A percentile compares a stretch with the other conserved stretches of the same genome.
Evolutionary conservation across 148 eudicot genomes (phyloP).

Genomic region (Linanthus parryae): DNA sequence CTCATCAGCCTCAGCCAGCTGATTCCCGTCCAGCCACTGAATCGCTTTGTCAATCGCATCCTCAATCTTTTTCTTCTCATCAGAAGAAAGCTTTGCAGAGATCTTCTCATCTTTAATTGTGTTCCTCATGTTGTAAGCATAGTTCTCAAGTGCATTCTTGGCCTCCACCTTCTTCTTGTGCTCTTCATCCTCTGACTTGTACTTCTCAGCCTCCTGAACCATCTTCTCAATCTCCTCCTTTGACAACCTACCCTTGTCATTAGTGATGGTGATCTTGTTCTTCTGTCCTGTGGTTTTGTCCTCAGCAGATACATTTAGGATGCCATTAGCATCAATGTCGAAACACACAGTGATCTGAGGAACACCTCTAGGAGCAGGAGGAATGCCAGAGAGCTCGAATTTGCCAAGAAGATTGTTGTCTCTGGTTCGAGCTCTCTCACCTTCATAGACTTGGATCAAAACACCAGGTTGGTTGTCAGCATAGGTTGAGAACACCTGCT

Average conservation of each 20-base stretch:
- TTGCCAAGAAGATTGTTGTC: constrained; percentile 38
- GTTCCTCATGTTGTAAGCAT: constrained; percentile 44
- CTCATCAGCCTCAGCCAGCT: constrained; percentile 40
- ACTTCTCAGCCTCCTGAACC: constrained; percentile 50
- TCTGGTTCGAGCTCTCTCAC: constrained; percentile 41
- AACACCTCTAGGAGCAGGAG: constrained; percentile 44
- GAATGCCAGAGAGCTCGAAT: constrained; percentile 39
- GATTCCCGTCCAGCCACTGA: constrained; percentile 45
- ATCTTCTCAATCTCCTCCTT: constrained; percentile 47
- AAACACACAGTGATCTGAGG: constrained; percentile 42
- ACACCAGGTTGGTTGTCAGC: constrained; percentile 47
- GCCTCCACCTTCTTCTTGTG: constrained; percentile 46
- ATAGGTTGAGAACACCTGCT: constrained; percentile 36
- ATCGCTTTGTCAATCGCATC: constrained; percentile 33
- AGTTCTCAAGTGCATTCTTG: constrained; percentile 37
- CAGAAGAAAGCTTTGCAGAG: constrained; percentile 24
- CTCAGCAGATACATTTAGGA: constrained; percentile 44
- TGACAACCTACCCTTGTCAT: constrained; percentile 42
- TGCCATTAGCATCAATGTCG: constrained; percentile 41
- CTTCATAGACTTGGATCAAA: constrained; percentile 40
- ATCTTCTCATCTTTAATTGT: constrained; percentile 41
- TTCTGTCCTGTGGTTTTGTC: constrained; percentile 51
- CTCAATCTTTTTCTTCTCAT: constrained; percentile 43
- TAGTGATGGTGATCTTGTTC: constrained; percentile 49
- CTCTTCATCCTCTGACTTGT: constrained; percentile 50